Evolutionary conservation across 2,329 filamentous ascomycete genomes (phyloP), one percentile per base, ranked within the genome.

Genomic region (Leptographium flavum): DNA sequence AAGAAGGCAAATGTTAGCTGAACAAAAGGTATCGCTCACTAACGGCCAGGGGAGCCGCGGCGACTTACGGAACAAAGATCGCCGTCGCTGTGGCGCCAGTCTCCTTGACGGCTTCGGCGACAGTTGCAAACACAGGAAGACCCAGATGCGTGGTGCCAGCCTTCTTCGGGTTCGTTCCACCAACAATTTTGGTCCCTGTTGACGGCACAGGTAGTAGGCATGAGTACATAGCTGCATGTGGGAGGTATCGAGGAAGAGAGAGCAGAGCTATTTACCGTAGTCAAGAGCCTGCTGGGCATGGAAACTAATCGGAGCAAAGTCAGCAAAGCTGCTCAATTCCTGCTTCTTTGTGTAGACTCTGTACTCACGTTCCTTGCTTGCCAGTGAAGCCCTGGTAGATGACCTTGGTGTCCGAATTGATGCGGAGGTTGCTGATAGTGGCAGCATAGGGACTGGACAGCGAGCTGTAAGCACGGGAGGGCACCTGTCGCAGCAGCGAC

Each of bases 151-250:
- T 81, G 58, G 77, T 69, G 60, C 92, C 92, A 54, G 92, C 92
- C 74, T 98, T 98, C 77, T 94, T 96, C 63, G 92, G 92, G 73
- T 96, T 96, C 61, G 90, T 96, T 62, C 92, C 92, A 65, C 92
- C 92, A 55, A 98, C 87, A 55, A 98, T 87, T 64, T 94, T 90
- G 58, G 92, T 98, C 64, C 90, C 87, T 93, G 53, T 25, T 8
- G 42, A 25, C 15, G 10, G 7, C 15, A n/a, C 31, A 33, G 17
- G n/a, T 14, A 40, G 10, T 31, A 10, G 19, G 25, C n/a, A 32
- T 41, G 28, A 41, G 39, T 19, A 30, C n/a, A 21, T 13, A 4
- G 17, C 8, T 14, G n/a, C 8, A 28, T 10, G n/a, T 43, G 37
- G 43, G 21, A 41, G 31, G 43, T 19, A 15, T 22, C 23, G 46